phyloP scores from a whole-genome alignment of 345 rosid species.

The Citrus glauca region DNA sequence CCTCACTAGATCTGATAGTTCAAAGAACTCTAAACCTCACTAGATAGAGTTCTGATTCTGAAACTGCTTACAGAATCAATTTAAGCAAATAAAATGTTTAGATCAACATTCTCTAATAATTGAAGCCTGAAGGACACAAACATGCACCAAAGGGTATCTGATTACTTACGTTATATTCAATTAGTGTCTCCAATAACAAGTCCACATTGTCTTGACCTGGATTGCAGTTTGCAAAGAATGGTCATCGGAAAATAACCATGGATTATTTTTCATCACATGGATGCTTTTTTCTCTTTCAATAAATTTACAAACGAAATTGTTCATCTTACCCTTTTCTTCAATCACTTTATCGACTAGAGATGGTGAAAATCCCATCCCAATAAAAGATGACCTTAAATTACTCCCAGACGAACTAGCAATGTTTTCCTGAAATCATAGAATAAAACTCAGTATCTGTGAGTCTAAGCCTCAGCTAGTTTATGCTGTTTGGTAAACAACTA shows the following conservation, averaged over 20 bases:
- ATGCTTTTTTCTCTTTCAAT: slow-evolving; percentile 1
- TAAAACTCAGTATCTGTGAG: neutral
- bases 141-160: neutral
- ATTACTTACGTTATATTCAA: slow-evolving; percentile 45
- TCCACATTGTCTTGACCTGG: slow-evolving; percentile 73
- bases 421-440: slow-evolving; percentile 43
- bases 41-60: neutral
- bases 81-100: neutral
- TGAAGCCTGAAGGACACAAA: neutral
- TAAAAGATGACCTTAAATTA: slow-evolving; percentile 51
- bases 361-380: slow-evolving; percentile 78
- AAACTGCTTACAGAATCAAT: neutral
- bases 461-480: neutral
- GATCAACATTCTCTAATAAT: neutral
- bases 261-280: neutral
- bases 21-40: neutral
- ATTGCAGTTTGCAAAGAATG: slow-evolving; percentile 17
- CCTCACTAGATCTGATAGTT: neutral
- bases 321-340: slow-evolving; percentile 60
- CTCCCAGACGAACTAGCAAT: slow-evolving; percentile 81
- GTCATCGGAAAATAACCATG: neutral
- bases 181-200: slow-evolving; percentile 64
- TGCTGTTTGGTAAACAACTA: neutral
- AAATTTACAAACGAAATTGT: neutral
- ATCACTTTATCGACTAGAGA: slow-evolving; percentile 67